Base-by-base conservation (phyloP, 805 yeast genomes). In the Metschnikowia anglica region DNA sequence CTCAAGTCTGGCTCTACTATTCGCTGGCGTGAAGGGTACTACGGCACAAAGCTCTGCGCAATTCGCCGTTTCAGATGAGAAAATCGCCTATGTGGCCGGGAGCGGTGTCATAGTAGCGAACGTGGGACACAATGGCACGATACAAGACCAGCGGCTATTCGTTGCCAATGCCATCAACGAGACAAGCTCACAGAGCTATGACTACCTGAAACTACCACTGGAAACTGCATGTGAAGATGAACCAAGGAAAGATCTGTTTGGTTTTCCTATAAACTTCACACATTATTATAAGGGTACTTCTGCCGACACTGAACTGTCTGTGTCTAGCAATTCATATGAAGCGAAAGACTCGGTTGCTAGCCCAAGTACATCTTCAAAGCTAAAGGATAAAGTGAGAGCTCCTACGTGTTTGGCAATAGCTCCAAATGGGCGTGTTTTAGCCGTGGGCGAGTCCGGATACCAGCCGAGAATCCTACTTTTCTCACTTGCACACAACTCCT, bases 381-480 rank as follows among this genome's bases (percentile, higher is more conserved):
- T 63, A 15, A 61, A 63, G 37, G 65, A 70, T 38, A 66, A 73
- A 42, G 76, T 80, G 23, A 64, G 83, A 43, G 68, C 77, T 0
- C 74, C 81, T 27, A 72, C 72, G 34, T 78, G 85, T 46, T 56
- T 83, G n/a, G 76, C 81, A 2, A 61, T 83, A 4, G 74, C 87
- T 0, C 79, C 84, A 0, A 76, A 78, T 54, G 70, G 66, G 28
- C 68, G 61, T 34, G 51, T 78, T 4, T 58, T 85, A 19, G 88
- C 88, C 0, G 77, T 83, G 12, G 91, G 91, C 2, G 91, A 85
- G 55, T 59, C 73, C 0, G 90, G 90, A 0, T 81, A 80, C 47
- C 79, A 74, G 49, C 91, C 91, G 1, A 65, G 89, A 15, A 70
- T 85, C 2, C 60, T 82, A 16, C 51, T 83, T 11, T 83, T 73